Conservation (phyloP, 2,329 filamentous ascomycete species). For the Fusarium abutilonis region DNA sequence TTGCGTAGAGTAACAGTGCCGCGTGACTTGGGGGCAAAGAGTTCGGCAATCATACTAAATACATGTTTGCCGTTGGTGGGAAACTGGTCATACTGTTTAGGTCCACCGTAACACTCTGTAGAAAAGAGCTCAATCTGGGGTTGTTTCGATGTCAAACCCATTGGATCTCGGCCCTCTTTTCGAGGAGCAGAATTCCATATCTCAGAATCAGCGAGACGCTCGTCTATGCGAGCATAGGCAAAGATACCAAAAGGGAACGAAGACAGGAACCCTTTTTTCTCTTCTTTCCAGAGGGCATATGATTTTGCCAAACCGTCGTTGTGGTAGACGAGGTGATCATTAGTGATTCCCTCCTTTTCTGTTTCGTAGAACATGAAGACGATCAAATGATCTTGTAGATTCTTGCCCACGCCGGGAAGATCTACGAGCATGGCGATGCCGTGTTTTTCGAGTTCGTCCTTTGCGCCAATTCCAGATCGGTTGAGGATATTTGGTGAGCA, state of each 20-base stretch:
- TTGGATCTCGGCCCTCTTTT: constrained; percentile 65
- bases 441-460: constrained; percentile 54
- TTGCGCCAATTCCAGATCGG: constrained; percentile 62
- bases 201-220: constrained; percentile 63
- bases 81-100: constrained; percentile 65
- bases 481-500: constrained; percentile 63
- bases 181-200: constrained; percentile 64
- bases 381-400: constrained; percentile 61
- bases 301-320: constrained; percentile 60
- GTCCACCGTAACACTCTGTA: constrained; percentile 69
- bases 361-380: constrained; percentile 71
- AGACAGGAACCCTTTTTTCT: constrained; percentile 67
- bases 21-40: constrained; percentile 66
- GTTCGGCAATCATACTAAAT: constrained; percentile 67
- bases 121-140: constrained; percentile 71
- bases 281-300: constrained; percentile 65
- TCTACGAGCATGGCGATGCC: constrained; percentile 56
- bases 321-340: constrained; percentile 64
- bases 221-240: constrained; percentile 69
- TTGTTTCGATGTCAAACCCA: constrained; percentile 66
- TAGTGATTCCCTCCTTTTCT: constrained; percentile 61
- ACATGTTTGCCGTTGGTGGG: constrained; percentile 63
- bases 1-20: constrained; percentile 63
- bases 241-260: constrained; percentile 72
- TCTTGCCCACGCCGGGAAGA: constrained; percentile 61